These are phyloP conservation scores for Acacia pycnantha DNA, from an alignment of 331 rosid species.

Conservation along the genomic window DNA sequence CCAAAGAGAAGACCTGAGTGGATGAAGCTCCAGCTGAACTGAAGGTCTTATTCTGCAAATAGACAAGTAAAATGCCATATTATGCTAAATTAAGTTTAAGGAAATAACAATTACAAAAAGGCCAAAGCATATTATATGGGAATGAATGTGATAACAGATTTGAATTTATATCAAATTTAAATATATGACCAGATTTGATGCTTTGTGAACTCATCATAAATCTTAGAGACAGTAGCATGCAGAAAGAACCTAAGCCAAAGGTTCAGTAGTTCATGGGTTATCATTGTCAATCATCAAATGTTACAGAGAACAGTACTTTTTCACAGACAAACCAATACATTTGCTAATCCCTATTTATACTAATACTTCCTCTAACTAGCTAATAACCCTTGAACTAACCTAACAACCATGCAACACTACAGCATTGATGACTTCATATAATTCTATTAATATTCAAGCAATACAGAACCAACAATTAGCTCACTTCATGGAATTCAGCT, in stretches of 20 bases:
- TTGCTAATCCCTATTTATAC: no score
- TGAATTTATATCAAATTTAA: constrained; percentile 12
- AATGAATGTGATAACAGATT: neutral
- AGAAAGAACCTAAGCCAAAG: neutral
- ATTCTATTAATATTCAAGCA: no score
- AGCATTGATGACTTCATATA: no score
- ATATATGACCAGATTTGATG: constrained; percentile 3
- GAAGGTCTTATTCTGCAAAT: constrained; percentile 65
- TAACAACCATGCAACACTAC: no score
- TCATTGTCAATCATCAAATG: no score
- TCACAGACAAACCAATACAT: no score
- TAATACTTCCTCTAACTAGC: no score
- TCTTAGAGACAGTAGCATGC: neutral
- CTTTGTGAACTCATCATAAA: neutral
- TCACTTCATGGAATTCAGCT: no score
- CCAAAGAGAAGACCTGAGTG: constrained; percentile 55
- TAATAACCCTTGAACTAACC: no score
- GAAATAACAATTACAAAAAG: neutral
- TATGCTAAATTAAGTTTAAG: neutral
- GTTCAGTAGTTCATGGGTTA: neutral
- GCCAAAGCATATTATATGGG: neutral
- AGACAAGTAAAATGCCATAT: neutral
- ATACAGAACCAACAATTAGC: no score
- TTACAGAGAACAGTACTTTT: no score
- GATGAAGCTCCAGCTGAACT: constrained; percentile 72